Conservation (phyloP, 2,329 filamentous ascomycete genomes). For the Cladophialophora bantiana region DNA sequence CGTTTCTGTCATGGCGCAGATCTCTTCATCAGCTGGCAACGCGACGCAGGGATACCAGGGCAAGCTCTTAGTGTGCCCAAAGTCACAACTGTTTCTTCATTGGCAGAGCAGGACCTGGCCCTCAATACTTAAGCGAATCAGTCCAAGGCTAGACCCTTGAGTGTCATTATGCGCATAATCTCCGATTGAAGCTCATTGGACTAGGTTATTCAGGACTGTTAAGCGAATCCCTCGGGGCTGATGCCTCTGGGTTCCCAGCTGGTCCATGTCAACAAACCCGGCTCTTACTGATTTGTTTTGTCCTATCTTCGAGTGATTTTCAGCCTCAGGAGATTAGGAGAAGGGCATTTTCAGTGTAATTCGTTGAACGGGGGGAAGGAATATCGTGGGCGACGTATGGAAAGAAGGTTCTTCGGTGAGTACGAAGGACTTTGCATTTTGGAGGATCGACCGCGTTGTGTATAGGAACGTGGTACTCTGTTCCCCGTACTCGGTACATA, state of each 20-base stretch:
- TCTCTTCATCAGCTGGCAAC: constrained; percentile 13
- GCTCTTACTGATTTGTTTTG: neutral
- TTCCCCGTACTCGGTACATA: neutral
- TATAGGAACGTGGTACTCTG: neutral
- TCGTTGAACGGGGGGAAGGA: neutral
- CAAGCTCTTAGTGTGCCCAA: neutral
- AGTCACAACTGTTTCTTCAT: constrained; percentile 8
- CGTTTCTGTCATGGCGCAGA: constrained; percentile 11
- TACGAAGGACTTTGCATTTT: neutral
- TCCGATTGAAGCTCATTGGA: constrained; percentile 33
- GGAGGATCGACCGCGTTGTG: neutral
- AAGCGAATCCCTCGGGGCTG: constrained; percentile 20
- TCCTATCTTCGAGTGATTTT: neutral
- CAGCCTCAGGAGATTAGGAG: neutral
- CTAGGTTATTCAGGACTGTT: constrained; percentile 11
- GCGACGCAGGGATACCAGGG: constrained; percentile 18
- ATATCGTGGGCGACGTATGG: neutral
- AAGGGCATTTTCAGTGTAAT: neutral
- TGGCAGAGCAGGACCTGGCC: constrained; percentile 14
- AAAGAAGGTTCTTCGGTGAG: neutral
- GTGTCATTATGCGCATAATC: constrained; percentile 30
- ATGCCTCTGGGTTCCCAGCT: constrained; percentile 6
- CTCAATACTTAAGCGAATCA: constrained; percentile 19
- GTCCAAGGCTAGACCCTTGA: constrained; percentile 16
- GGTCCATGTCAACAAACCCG: neutral